Evolutionary conservation across 306 rosid species (phyloP), one percentile per base, ranked within the genome.

Genomic region (Carpinus viminea): DNA sequence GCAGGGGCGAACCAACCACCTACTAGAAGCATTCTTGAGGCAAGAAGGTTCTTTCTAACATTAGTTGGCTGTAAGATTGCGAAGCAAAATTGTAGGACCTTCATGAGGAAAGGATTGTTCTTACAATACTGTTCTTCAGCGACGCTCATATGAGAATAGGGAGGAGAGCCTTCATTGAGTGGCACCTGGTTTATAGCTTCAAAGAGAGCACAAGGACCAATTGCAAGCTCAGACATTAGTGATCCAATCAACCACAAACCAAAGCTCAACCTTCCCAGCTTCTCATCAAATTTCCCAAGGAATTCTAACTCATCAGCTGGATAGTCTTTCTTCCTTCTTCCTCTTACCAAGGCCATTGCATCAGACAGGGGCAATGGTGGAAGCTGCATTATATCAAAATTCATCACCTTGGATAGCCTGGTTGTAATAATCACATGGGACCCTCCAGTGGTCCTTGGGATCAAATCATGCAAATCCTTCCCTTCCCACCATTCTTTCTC

Each of bases 401-500:
- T 92, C 87, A 81, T 89, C 43, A 90, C 90, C 78, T 88, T 88
- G 17, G 96, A 85, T 82, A 89, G 57, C 75, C 88, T 80, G 9
- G 90, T 81, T 7, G 98, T 92, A 77, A 94, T 85, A 61, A 94
- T 86, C 72, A 94, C 94, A 83, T 94, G 93, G 36, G 97, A 88
- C 48, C 92, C 93, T 51, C 94, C 97, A 1, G 89, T 80, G 83
- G 89, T 88, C 86, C 91, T 88, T 48, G 98, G 94, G 77, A 92
- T 89, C 86, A 92, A 88, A 82, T 94, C 94, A 72, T 77, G 84
- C 48, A 92, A 64, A 80, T 85, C 90, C 83, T 90, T 90, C 82
- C 93, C 96, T 80, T 92, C 97, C 97, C 92, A 90, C 94, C 96
- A 89, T 51, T 92, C 98, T 79, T 84, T 91, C 82, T 89, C 93